These are phyloP conservation scores for Diaporthe caulivora DNA, from an alignment of 2,329 filamentous ascomycete species.

Conservation along the genomic window DNA sequence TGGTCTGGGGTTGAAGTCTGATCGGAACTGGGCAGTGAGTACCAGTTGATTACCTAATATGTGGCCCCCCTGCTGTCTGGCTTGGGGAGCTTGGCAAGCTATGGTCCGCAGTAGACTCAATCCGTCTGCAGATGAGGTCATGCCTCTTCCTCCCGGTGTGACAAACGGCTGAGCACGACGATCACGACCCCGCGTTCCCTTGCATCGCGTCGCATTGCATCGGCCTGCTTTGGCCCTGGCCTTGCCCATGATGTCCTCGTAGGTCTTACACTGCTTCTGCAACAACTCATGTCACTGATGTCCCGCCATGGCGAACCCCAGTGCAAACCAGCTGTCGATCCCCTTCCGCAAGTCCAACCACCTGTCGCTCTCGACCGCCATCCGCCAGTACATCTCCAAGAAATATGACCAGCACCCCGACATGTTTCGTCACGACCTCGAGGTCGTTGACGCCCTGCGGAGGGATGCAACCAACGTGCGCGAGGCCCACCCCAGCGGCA, in stretches of 20 bases:
- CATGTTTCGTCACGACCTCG: conserved; percentile 90
- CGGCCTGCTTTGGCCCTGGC: background rate
- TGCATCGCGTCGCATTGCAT: conserved; percentile 17
- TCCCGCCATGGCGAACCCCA: conserved; percentile 40
- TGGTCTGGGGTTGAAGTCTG: too few relatives aligned
- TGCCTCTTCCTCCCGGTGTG: conserved; percentile 7
- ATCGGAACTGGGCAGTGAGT: background rate
- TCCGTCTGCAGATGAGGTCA: conserved; percentile 18
- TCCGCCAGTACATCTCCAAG: conserved; percentile 94
- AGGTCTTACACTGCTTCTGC: conserved; percentile 18
- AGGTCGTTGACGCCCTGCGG: conserved; percentile 85
- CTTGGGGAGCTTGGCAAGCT: conserved; percentile 1
- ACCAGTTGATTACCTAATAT: background rate
- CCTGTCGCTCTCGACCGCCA: conserved; percentile 82
- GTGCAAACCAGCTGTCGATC: conserved; percentile 76
- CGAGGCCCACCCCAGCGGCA: conserved; percentile 88
- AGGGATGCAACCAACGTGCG: conserved; percentile 88
- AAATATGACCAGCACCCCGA: conserved; percentile 99
- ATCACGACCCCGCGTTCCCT: conserved; percentile 3
- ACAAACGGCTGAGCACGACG: conserved; percentile 17
- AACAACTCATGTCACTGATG: conserved; percentile 24
- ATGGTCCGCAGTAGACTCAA: background rate
- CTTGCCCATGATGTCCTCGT: conserved; percentile 25
- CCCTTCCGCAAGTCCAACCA: conserved; percentile 90
- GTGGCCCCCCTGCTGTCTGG: background rate